Conservation (phyloP, 305 asterid genomes). For the Fraxinus baroniana region DNA sequence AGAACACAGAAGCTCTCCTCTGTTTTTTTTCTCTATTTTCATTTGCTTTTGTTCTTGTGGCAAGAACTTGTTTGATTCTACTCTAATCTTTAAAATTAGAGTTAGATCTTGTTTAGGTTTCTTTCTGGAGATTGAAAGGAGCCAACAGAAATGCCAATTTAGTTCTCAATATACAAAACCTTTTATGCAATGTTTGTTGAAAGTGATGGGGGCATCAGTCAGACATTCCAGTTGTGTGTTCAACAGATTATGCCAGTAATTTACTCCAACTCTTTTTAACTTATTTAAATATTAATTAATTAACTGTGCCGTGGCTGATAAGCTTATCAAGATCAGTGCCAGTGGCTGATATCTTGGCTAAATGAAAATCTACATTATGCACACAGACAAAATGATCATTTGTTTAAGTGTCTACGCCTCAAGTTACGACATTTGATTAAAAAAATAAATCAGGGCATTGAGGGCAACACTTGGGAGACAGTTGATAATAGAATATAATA, state of each 20-base stretch:
- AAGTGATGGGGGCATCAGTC: background rate
- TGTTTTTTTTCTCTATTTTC: too few species aligned
- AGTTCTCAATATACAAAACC: background rate
- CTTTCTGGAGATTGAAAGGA: too few species aligned
- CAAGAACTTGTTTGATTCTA: too few species aligned
- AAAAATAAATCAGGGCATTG: background rate
- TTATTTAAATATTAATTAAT: background rate
- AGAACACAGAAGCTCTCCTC: too few species aligned
- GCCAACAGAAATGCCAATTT: background rate
- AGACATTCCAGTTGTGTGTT: background rate
- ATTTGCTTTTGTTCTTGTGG: too few species aligned
- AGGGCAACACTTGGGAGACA: background rate
- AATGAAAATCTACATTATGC: background rate
- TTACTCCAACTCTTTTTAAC: background rate
- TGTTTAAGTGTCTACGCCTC: background rate
- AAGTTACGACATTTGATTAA: background rate
- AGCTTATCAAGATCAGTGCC: too few species aligned
- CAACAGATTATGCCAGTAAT: background rate
- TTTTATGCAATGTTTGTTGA: background rate
- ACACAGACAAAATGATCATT: background rate
- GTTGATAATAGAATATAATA: background rate
- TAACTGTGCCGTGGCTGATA: background rate
- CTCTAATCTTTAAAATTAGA: too few species aligned
- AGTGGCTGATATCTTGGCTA: too few species aligned
- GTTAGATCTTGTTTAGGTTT: too few species aligned